A percentile compares a stretch with the other conserved stretches of the same genome.
These are phyloP conservation scores for Dryas alaskensis DNA, from an alignment of 306 rosid genomes.

Conservation along the genomic window DNA sequence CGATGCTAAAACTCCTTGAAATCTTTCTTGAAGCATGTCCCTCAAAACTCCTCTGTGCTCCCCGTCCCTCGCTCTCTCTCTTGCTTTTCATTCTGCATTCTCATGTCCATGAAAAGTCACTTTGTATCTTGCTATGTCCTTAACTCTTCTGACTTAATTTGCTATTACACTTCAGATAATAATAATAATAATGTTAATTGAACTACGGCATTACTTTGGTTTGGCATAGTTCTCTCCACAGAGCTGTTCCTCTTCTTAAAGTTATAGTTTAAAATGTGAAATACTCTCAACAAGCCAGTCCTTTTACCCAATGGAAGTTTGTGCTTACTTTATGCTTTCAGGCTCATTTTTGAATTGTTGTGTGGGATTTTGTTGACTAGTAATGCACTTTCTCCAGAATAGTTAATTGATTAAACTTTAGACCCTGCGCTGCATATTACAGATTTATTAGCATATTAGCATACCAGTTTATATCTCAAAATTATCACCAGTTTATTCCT, in stretches of 20 bases:
- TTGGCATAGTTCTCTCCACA: not conserved
- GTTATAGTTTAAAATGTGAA: not conserved
- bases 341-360: not conserved
- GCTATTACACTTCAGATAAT: not conserved
- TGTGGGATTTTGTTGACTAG: not conserved
- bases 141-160: not conserved
- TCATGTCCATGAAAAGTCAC: no score
- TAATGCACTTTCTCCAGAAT: not conserved
- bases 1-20: no score
- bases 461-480: not conserved
- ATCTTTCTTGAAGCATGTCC: no score
- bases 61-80: no score
- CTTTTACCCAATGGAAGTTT: not conserved
- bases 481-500: not conserved
- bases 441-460: not conserved
- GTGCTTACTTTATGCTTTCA: not conserved
- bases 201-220: not conserved
- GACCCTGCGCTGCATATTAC: not conserved
- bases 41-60: no score
- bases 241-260: not conserved
- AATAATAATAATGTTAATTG: not conserved
- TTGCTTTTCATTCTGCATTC: no score
- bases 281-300: not conserved
- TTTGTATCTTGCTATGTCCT: no score
- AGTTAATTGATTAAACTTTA: not conserved